phyloP scores from a whole-genome alignment of 345 rosid genomes.

The Boechera retrofracta region DNA sequence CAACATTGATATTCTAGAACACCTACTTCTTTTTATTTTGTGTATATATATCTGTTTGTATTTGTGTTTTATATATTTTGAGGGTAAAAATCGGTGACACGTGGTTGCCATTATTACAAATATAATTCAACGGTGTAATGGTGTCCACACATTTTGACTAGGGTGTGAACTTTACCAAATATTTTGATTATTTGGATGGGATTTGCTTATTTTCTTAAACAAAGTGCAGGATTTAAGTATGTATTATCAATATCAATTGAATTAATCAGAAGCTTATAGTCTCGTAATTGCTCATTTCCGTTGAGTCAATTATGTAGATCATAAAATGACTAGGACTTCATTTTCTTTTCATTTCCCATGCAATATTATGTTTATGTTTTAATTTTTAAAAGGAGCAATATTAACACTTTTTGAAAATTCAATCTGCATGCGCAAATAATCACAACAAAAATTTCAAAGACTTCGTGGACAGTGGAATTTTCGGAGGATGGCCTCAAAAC shows the following conservation, averaged over 20 bases:
- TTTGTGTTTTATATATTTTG: slow-evolving; percentile 23
- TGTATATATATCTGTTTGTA: slow-evolving; percentile 16
- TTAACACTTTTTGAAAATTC: no score
- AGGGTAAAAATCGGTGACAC: slow-evolving; percentile 26
- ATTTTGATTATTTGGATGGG: not conserved
- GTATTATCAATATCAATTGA: not conserved
- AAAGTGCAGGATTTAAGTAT: not conserved
- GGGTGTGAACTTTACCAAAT: slow-evolving; percentile 1
- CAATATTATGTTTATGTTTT: not conserved
- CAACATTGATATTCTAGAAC: slow-evolving; percentile 40
- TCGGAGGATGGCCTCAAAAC: no score
- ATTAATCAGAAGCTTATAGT: not conserved
- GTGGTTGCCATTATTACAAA: slow-evolving; percentile 24
- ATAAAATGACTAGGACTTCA: not conserved
- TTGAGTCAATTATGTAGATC: not conserved
- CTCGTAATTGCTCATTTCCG: not conserved
- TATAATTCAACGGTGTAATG: slow-evolving; percentile 16
- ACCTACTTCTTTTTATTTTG: not conserved
- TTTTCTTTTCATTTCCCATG: not conserved
- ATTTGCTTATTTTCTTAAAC: not conserved
- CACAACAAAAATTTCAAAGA: no score
- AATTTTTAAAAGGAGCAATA: not conserved
- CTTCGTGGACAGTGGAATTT: no score
- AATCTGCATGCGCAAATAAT: no score
- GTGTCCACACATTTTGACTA: slow-evolving; percentile 33